Evolutionary conservation across 345 rosid genomes (phyloP).

Genomic region (Eucalyptus decipiens): DNA sequence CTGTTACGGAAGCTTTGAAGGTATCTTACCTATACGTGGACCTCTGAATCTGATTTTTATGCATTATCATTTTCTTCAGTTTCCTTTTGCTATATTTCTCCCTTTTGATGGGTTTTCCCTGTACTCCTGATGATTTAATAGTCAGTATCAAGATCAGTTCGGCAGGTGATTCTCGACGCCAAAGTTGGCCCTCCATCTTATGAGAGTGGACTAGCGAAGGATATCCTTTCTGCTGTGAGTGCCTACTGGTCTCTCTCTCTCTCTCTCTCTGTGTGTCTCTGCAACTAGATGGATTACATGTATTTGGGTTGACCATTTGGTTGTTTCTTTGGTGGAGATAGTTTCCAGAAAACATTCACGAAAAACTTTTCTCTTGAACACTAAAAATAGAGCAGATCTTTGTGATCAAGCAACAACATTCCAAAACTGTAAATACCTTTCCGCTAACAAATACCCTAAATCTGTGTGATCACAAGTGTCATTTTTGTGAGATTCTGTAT

Average conservation of each 20-base stretch:
- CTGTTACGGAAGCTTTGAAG: constrained; percentile 66
- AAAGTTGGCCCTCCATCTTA: constrained; percentile 84
- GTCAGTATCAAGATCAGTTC: constrained; percentile 68
- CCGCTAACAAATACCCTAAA: background rate
- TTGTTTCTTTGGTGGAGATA: background rate
- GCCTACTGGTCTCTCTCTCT: background rate
- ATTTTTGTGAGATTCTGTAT: background rate
- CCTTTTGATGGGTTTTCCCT: background rate
- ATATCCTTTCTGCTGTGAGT: constrained; percentile 78
- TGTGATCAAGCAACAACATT: background rate
- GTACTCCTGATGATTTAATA: background rate
- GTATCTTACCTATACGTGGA: constrained; percentile 15
- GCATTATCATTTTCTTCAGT: background rate
- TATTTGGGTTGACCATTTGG: background rate
- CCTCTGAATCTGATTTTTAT: background rate
- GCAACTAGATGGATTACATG: background rate
- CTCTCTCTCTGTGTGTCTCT: background rate
- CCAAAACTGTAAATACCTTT: background rate
- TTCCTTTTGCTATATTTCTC: background rate
- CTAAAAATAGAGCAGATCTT: background rate
- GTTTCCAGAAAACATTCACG: background rate
- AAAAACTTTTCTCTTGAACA: background rate
- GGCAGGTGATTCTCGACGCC: constrained; percentile 71
- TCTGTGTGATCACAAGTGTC: background rate
- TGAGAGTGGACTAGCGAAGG: constrained; percentile 80